Base-by-base conservation (phyloP, 2,329 filamentous ascomycete species). In the Didymella lethalis region DNA sequence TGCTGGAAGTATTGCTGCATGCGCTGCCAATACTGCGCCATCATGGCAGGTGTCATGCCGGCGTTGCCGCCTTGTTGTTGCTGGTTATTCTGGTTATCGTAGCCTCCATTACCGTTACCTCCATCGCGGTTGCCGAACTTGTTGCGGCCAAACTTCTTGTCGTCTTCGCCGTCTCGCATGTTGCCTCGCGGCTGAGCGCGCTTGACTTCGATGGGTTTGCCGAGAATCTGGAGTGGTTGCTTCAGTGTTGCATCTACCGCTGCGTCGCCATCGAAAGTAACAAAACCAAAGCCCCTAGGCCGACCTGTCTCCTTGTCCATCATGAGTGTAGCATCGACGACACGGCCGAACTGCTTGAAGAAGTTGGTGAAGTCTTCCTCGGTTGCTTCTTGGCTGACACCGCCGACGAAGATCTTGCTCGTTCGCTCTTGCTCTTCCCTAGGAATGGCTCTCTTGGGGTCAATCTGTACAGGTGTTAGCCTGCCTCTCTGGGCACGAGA, bases 261-360 rank as follows among this genome's bases (percentile, higher is more conserved):
- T 16, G 92, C 89, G 72, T 99, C 95, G 66, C 90, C 96, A 79
- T 99, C 95, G 69, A 99, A 99, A 0, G 95, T 99, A 52, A 99
- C 95, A 77, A 99, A 99, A 14, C 95, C 95, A 72, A 99, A 99
- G 1, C 95, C 95, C 73, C 95, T 86, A 2, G 95, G 95, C 40
- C 95, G 88, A n/a, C 95, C 95, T 0, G 95, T 99, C 77, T 99
- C 95, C 80, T 99, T 99, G 77, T 99, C 95, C 88, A 99, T 99
- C 95, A 99, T 99, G 2, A 99, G 87, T 0, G 95, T 99, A 2
- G 95, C 95, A 79, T 99, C 95, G 38, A 99, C 90, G 20, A 99
- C 95, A 61, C 94, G 89, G 28, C 95, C 95, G 71, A 98, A 99
- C 73, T 97, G 92, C 72, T 91, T 92, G 80, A 99, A 99, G 80